Base-by-base conservation (phyloP, 2,329 filamentous ascomycete species). In the Epicoccum sorghinum region DNA sequence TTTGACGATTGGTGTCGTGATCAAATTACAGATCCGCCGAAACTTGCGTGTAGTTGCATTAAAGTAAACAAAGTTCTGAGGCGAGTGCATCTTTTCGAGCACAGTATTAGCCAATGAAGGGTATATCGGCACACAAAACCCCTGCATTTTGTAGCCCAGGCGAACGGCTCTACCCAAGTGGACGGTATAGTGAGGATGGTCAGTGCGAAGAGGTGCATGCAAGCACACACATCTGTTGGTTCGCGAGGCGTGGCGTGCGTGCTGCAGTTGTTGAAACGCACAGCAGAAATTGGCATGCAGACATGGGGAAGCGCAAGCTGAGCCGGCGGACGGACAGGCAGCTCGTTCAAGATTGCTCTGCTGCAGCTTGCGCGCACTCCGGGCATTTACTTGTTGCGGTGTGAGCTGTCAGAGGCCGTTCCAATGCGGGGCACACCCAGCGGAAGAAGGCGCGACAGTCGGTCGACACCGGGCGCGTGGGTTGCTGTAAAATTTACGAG, bases 41-140 rank as follows among this genome's bases (percentile, higher is more conserved):
- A 10, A 10, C 13, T 42, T 45, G 37, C 30, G 32, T 50, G 52
- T 55, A 55, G 52, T 55, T 30, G 36, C 36, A 55, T 46, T 55
- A 55, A 45, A 38, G 52, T 50, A 37, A 55, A 55, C 41, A 46
- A 36, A 50, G 52, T 50, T 55, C 46, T 55, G 46, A 41, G 30
- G 46, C 42, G 10, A 46, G 52, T 55, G 46, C 49, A 42, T 45
- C 45, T 46, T 41, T 40, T 18, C 18, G 18, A 29, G 42, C 10
- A 8, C 8, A 25, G 30, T 29, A 3, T 29, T 40, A 50, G 47
- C 52, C 52, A 55, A 55, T 55, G 41, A 50, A 55, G 47, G 47
- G 36, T 30, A 42, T 30, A 30, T 24, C 46, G 41, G 52, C 42
- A 55, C 36, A 18, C 7, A 38, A 22, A 37, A 46, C 52, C 52